These are phyloP conservation scores for Hypoxylon perforatum DNA, from an alignment of 495 filamentous ascomycete species.

Conservation along the genomic window DNA sequence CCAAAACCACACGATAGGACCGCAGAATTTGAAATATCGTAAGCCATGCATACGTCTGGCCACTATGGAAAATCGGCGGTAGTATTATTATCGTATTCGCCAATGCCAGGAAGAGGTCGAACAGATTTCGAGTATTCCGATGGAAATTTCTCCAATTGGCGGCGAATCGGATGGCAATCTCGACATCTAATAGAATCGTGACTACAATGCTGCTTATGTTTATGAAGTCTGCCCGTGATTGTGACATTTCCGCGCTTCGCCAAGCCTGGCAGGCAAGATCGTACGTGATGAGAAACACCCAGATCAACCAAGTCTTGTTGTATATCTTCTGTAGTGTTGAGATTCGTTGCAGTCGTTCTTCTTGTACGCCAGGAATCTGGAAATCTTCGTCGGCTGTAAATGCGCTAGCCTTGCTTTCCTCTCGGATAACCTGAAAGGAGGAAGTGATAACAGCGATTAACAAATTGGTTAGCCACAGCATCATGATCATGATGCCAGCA, in stretches of 20 bases:
- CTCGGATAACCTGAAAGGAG: slow-evolving; percentile 97
- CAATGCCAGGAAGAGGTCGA: slow-evolving; percentile 82
- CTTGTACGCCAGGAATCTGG: slow-evolving; percentile 52
- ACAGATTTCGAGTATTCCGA: slow-evolving; percentile 74
- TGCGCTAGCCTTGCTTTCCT: slow-evolving; percentile 93
- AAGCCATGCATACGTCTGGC: slow-evolving; percentile 85
- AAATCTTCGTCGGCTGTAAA: slow-evolving; percentile 81
- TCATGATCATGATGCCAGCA: slow-evolving; percentile 88
- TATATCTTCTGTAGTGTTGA: slow-evolving; percentile 75
- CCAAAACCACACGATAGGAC: slow-evolving; percentile 90
- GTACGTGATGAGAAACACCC: slow-evolving; percentile 82
- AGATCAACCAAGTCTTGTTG: slow-evolving; percentile 77
- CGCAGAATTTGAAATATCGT: slow-evolving; percentile 94
- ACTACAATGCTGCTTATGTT: slow-evolving; percentile 78
- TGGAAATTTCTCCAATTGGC: slow-evolving; percentile 85
- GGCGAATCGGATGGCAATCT: slow-evolving; percentile 83
- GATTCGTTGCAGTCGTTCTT: slow-evolving; percentile 56
- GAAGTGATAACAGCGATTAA: slow-evolving; percentile 98
- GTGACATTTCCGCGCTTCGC: slow-evolving; percentile 78
- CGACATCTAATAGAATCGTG: slow-evolving; percentile 80
- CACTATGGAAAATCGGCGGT: slow-evolving; percentile 79
- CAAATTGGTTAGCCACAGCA: slow-evolving; percentile 95
- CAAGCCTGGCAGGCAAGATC: slow-evolving; percentile 79
- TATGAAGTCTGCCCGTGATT: slow-evolving; percentile 59
- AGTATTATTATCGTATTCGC: slow-evolving; percentile 88